Percentiles rank a stretch among this genome's conserved stretches.
These are phyloP conservation scores for Hanseniaspora hatyaiensis DNA, from an alignment of 805 yeast genomes.

Conservation along the genomic window DNA sequence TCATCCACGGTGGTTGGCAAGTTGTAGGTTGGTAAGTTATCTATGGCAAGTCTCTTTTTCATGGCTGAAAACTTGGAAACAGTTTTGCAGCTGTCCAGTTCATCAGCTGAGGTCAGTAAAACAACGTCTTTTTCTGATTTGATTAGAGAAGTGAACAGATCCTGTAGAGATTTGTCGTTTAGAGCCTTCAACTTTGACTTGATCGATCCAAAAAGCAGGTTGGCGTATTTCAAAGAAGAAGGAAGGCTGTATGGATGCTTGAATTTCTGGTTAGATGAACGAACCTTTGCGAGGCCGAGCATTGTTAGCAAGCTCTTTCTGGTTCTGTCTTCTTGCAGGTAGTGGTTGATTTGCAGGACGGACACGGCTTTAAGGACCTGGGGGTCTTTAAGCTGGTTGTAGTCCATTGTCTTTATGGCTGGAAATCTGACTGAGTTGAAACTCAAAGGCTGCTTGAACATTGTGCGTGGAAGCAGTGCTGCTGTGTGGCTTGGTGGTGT, in stretches of 20 bases:
- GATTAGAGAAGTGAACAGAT: background rate
- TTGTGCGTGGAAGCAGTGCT: too few species aligned
- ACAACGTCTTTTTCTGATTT: background rate
- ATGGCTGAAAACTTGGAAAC: too few species aligned
- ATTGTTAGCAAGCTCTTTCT: background rate
- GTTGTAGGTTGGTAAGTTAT: too few species aligned
- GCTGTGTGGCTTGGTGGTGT: too few species aligned
- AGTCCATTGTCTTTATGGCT: background rate
- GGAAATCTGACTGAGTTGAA: background rate
- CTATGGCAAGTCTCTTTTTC: too few species aligned
- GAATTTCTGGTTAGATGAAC: too few species aligned
- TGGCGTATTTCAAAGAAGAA: too few species aligned
- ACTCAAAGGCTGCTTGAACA: constrained; percentile 3
- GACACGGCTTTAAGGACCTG: background rate
- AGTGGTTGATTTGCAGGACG: background rate
- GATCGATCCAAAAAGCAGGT: too few species aligned
- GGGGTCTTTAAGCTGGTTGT: background rate
- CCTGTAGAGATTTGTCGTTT: too few species aligned
- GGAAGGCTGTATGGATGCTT: too few species aligned
- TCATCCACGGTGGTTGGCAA: too few species aligned
- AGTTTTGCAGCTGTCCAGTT: background rate
- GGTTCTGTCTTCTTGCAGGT: background rate
- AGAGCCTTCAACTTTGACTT: background rate
- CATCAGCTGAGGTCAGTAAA: background rate
- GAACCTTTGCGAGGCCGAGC: background rate